Percentiles rank a stretch among this genome's conserved stretches.
Conservation (phyloP, 1,284 basidiomycete species). For the Pseudomicrostroma phylloplanum region DNA sequence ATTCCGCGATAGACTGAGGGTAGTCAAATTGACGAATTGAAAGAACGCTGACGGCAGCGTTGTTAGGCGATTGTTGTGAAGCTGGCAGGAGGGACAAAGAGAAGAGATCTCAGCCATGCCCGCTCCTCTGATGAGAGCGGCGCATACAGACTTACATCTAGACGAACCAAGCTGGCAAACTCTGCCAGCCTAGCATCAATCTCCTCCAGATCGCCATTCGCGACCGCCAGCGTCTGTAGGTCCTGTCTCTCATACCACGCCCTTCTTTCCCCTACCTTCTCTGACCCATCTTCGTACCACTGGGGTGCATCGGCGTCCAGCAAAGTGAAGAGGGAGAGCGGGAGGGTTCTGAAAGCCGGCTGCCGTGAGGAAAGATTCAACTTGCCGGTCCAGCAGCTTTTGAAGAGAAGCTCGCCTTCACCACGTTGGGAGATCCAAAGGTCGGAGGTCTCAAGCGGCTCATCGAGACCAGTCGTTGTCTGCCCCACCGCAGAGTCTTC, state of each 20-base stretch:
- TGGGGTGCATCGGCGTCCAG: slow-evolving; percentile 27
- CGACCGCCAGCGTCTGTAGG: slow-evolving; percentile 27
- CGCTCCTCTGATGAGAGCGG: not conserved
- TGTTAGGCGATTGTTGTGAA: slow-evolving; percentile 36
- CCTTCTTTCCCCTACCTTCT: slow-evolving; percentile 16
- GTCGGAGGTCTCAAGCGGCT: slow-evolving; percentile 6
- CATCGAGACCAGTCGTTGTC: slow-evolving; percentile 9
- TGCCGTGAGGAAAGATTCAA: slow-evolving; percentile 29
- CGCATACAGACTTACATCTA: slow-evolving; percentile 23
- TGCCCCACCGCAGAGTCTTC: slow-evolving; percentile 11
- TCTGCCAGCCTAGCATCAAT: slow-evolving; percentile 29
- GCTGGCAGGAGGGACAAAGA: slow-evolving; percentile 7
- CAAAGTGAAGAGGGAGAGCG: slow-evolving; percentile 26
- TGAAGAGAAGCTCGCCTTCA: slow-evolving; percentile 21
- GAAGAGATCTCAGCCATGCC: not conserved
- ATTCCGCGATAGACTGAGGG: slow-evolving; percentile 35
- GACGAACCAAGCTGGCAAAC: slow-evolving; percentile 29
- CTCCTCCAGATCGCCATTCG: slow-evolving; percentile 29
- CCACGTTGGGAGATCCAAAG: slow-evolving; percentile 23
- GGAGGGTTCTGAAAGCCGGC: slow-evolving; percentile 26
- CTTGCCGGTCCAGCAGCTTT: slow-evolving; percentile 24
- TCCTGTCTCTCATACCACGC: slow-evolving; percentile 36
- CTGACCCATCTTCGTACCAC: slow-evolving; percentile 31
- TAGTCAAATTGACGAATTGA: slow-evolving; percentile 31
- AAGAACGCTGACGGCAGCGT: slow-evolving; percentile 25